Base-by-base conservation (phyloP, 1,139 yeast genomes). In the Saccharomyces pastorianus region DNA sequence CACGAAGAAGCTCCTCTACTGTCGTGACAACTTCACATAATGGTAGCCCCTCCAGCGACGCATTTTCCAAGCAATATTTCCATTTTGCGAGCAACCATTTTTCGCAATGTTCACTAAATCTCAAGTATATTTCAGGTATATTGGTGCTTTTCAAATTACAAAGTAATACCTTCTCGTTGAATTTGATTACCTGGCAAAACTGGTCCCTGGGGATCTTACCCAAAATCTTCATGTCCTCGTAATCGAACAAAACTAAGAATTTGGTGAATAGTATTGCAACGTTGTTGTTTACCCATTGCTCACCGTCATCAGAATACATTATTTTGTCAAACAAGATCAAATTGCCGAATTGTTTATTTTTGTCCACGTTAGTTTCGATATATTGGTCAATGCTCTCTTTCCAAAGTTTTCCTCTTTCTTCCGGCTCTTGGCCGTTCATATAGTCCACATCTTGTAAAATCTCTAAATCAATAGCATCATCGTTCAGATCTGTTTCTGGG, bases 1-100 rank as follows among this genome's bases (percentile, higher is more conserved):
- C 38, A 32, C 3, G 38, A 32, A 11, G 14, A 13, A 32, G 38
- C 14, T 32, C 38, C 14, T 32, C 38, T 6, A 32, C 38, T 32
- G 38, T 32, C 2, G 38, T 13, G 38, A 32, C 38, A 13, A 80
- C 67, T 61, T 80, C 82, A 48, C 70, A 71, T 29, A 79, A 59
- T 6, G 80, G 76, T 2, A 77, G 67, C 0, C 46, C 61, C 11
- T 26, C 34, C 9, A 14, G 11, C 29, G 52, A 50, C 2, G 25
- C 38, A 20, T 63, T 53, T 20, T 55, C 49, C 32, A 66, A 46
- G 51, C 59, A 65, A 53, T 53, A 61, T 44, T 59, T 58, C 70
- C 68, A 65, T 53, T 63, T 66, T 20, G 57, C 55, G 3, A 55
- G 53, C 4, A 59, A 26, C 9, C 51, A 48, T 13, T 56, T 46